A percentile compares a stretch with the other conserved stretches of the same genome.
Conservation (phyloP, 1,139 yeast genomes). For the Groenewaldozyma auringiensis region DNA sequence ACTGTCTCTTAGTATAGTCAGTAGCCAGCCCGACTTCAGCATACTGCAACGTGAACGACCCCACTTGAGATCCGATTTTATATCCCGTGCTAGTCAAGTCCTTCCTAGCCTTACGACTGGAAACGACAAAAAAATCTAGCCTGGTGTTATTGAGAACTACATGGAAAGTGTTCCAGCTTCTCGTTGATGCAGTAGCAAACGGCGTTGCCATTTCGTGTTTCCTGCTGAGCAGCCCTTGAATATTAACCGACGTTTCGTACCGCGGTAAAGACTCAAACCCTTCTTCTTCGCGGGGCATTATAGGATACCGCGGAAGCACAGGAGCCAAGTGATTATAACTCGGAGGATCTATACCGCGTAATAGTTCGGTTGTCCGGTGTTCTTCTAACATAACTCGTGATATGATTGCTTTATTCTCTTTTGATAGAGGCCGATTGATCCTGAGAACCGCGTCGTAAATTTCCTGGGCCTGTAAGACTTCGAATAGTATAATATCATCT, state of each 20-base stretch:
- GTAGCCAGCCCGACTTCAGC: slow-evolving; percentile 62
- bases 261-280: slow-evolving; percentile 30
- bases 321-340: slow-evolving; percentile 24
- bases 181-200: slow-evolving; percentile 31
- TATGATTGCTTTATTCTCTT: slow-evolving; percentile 10
- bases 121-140: slow-evolving; percentile 37
- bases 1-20: slow-evolving; percentile 55
- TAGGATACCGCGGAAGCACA: slow-evolving; percentile 22
- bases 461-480: background rate
- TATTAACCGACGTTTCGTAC: slow-evolving; percentile 29
- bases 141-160: slow-evolving; percentile 55
- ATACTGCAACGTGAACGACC: slow-evolving; percentile 59
- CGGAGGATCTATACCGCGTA: slow-evolving; percentile 17
- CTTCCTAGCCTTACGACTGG: slow-evolving; percentile 8
- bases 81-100: slow-evolving; percentile 10
- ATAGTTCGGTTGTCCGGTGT: slow-evolving; percentile 1
- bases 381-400: slow-evolving; percentile 16
- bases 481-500: background rate
- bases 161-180: slow-evolving; percentile 47
- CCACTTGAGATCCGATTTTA: slow-evolving; percentile 13
- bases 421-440: slow-evolving; percentile 3
- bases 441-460: background rate
- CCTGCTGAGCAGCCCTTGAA: slow-evolving; percentile 25
- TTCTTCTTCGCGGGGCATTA: slow-evolving; percentile 29
- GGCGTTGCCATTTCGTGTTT: slow-evolving; percentile 34